These are phyloP conservation scores for Evernia prunastri DNA, from an alignment of 495 filamentous ascomycete species.

Conservation along the genomic window DNA sequence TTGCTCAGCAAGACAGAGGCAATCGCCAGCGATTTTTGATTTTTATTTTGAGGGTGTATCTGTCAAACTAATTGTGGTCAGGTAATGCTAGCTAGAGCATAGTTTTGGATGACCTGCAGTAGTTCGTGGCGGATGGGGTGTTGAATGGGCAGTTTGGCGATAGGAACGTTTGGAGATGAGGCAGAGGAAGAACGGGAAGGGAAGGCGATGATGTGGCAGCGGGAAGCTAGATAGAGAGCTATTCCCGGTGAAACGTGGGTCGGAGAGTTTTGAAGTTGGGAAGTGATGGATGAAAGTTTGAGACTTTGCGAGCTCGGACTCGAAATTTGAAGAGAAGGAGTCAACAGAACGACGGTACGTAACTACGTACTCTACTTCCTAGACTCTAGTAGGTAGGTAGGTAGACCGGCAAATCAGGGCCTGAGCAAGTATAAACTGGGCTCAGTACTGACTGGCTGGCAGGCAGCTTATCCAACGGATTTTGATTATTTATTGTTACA, in stretches of 20 bases:
- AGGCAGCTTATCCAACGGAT: neutral
- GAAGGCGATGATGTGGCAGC: constrained; percentile 14
- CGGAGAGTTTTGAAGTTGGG: constrained; percentile 3
- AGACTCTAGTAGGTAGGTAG: too few relatives aligned
- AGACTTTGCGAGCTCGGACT: neutral
- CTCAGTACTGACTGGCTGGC: too few relatives aligned
- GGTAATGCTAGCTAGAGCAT: constrained; percentile 7
- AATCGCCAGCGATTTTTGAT: constrained; percentile 6
- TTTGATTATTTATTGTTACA: too few relatives aligned
- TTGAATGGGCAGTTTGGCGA: neutral
- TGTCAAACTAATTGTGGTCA: neutral
- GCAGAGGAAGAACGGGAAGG: neutral
- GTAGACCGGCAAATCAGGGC: constrained; percentile 9
- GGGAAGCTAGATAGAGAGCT: constrained; percentile 12
- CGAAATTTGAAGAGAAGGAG: too few relatives aligned
- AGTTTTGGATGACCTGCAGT: constrained; percentile 15
- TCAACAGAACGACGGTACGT: too few relatives aligned
- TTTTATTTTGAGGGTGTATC: neutral
- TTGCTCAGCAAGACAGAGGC: constrained; percentile 15
- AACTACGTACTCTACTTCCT: too few relatives aligned
- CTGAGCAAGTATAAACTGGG: neutral
- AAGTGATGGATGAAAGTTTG: neutral
- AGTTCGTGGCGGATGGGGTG: constrained; percentile 5
- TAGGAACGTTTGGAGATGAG: too few relatives aligned
- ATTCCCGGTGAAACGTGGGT: constrained; percentile 17